Evolutionary conservation across 78 protist genomes (phyloP), one percentile per base, ranked within the genome.

Genomic region (Speleostelium caveatum): DNA sequence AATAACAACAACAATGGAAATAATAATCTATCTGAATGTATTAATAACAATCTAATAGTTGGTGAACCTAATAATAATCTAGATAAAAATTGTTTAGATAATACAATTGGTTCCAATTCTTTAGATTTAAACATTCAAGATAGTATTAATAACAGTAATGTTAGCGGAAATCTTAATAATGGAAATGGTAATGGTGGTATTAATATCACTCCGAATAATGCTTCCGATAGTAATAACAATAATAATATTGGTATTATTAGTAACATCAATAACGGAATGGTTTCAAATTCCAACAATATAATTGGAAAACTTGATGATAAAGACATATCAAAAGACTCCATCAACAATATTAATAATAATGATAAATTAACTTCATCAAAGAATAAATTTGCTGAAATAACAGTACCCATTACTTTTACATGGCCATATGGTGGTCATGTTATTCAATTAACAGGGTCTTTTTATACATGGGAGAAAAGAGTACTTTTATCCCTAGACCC

Each of bases 401-500:
- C 41, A 69, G 91, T 83, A 83, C 91, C 91, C 78, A 74, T 83
- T 83, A 68, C 91, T 83, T 80, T 83, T 83, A 83, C 91, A 45
- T 83, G 91, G 91, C 91, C 91, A 83, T 83, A 83, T 83, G 69
- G 91, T 83, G 91, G 91, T 8, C 77, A 83, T 83, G 91, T 83
- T 83, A 83, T 83, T 83, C 91, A 83, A 69, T 60, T 83, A 73
- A 83, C 91, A 19, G 91, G 91, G 42, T 69, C 91, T 21, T 83
- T 83, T 62, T 72, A 59, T 17, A 83, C 28, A 38, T 83, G 91
- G 91, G 91, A 83, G 21, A 73, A 83, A 69, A 83, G 73, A 69
- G 60, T 83, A 28, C 56, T 74, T 39, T 65, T 83, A 19, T 24
- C 87, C 7, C 28, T 59, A 60, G 78, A 83, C 26, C 58, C 59